Evolutionary conservation across 768 basidiomycete genomes (phyloP).

Genomic region (Calocera cornea): DNA sequence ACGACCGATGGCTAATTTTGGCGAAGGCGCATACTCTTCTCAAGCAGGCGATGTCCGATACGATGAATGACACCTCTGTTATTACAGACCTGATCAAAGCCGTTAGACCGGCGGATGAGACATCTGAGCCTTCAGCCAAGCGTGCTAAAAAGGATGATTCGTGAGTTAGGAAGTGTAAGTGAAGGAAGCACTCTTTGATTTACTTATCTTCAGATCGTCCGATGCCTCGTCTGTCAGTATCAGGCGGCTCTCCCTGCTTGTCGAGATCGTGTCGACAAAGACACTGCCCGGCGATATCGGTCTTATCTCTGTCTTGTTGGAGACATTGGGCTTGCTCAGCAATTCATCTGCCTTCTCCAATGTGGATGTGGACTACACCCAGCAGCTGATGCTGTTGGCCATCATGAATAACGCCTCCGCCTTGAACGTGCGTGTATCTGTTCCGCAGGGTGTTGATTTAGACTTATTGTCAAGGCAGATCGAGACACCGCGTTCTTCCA

Average conservation of each 20-base stretch:
- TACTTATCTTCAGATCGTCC: neutral
- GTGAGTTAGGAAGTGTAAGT: conserved; percentile 26
- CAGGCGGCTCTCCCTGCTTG: conserved; percentile 41
- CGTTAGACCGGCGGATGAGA: conserved; percentile 26
- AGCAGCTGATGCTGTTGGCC: conserved; percentile 74
- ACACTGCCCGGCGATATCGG: conserved; percentile 55
- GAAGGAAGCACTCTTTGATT: neutral
- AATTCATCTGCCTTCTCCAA: conserved; percentile 40
- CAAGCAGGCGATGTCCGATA: conserved; percentile 3
- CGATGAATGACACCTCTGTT: conserved; percentile 27
- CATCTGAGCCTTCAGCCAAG: conserved; percentile 43
- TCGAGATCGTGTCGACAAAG: conserved; percentile 56
- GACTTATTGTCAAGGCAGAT: conserved; percentile 23
- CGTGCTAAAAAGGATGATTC: conserved; percentile 41
- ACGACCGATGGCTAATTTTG: neutral
- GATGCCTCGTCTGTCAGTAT: conserved; percentile 31
- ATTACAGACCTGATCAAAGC: conserved; percentile 39
- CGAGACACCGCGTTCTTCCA: conserved; percentile 39
- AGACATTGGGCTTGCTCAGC: conserved; percentile 52
- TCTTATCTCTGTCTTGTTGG: conserved; percentile 56
- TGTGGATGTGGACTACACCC: conserved; percentile 61
- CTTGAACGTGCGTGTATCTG: conserved; percentile 34
- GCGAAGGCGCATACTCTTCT: neutral
- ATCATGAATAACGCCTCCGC: conserved; percentile 51
- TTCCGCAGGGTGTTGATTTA: neutral